Evolutionary conservation across 805 yeast species (phyloP).

Genomic region (Lipomyces lipofer): DNA sequence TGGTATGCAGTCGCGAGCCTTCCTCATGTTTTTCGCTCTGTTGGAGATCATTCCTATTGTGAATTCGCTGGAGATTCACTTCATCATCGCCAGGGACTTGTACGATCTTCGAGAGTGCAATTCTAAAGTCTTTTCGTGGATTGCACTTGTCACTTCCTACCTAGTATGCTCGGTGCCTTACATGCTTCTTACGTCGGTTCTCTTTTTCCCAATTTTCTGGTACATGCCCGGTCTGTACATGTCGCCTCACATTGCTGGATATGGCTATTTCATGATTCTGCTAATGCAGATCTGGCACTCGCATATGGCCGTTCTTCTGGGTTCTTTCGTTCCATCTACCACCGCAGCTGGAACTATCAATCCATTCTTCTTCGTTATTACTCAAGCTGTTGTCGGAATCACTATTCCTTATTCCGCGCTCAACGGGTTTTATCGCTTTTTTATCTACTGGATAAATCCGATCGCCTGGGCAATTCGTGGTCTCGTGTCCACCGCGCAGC

Average conservation of each 20-base stretch:
- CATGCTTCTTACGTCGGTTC: conserved; percentile 57
- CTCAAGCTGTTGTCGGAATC: conserved; percentile 77
- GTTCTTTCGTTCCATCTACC: conserved; percentile 43
- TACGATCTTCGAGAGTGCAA: conserved; percentile 75
- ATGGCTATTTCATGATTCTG: conserved; percentile 47
- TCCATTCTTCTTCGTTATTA: conserved; percentile 58
- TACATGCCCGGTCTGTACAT: conserved; percentile 75
- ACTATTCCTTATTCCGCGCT: conserved; percentile 52
- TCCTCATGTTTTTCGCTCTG: conserved; percentile 57
- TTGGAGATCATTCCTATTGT: conserved; percentile 52
- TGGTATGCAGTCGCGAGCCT: conserved; percentile 58
- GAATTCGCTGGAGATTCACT: conserved; percentile 62
- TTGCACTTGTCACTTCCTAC: conserved; percentile 56
- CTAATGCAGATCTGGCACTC: conserved; percentile 27
- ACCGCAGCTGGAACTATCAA: conserved; percentile 55
- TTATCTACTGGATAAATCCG: conserved; percentile 75
- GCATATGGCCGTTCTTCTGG: conserved; percentile 47
- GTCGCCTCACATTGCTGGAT: conserved; percentile 43
- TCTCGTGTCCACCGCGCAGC: conserved; percentile 56
- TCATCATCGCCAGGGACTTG: conserved; percentile 58
- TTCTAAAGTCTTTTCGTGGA: conserved; percentile 69
- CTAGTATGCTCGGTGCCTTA: conserved; percentile 62
- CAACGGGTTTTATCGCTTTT: conserved; percentile 72
- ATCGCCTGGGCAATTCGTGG: conserved; percentile 64
- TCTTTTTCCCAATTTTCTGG: conserved; percentile 59